A percentile compares a stretch with the other conserved stretches of the same genome.
Evolutionary conservation across 306 rosid species (phyloP).

Genomic region (Ceratonia siliqua): DNA sequence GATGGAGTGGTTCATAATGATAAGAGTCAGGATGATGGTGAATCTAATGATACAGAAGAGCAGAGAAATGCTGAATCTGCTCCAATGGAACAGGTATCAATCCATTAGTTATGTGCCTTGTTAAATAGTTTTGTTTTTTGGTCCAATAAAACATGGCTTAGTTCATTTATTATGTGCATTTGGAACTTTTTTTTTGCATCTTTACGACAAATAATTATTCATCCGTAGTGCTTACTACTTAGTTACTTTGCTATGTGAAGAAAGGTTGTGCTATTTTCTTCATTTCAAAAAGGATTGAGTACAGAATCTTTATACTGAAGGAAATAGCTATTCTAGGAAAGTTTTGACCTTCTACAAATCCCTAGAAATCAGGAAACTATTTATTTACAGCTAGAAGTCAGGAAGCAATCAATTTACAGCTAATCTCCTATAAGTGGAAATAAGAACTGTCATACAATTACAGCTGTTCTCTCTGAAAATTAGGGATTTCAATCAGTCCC

Average conservation of each 20-base stretch:
- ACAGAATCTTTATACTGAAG: too few species aligned
- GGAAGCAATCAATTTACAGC: too few species aligned
- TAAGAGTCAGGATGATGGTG: conserved; percentile 41
- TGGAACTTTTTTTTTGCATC: conserved; percentile 9
- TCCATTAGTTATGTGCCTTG: neutral
- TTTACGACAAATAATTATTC: neutral
- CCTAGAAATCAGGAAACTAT: too few species aligned
- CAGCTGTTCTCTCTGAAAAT: too few species aligned
- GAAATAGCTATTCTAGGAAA: too few species aligned
- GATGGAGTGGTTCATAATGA: conserved; percentile 31
- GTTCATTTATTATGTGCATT: neutral
- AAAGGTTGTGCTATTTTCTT: too few species aligned
- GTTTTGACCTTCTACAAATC: too few species aligned
- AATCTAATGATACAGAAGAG: conserved; percentile 50
- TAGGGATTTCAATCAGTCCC: too few species aligned
- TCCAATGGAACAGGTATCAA: conserved; percentile 76
- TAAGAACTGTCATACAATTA: too few species aligned
- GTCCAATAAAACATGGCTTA: neutral
- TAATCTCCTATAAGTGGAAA: too few species aligned
- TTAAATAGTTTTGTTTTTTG: neutral
- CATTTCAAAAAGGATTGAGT: too few species aligned
- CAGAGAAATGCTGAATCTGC: conserved; percentile 51
- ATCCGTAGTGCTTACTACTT: neutral
- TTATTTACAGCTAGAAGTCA: too few species aligned
- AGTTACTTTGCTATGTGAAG: neutral